These are phyloP conservation scores for Lasiodiplodia sp. DNA, from an alignment of 2,329 filamentous ascomycete species.

Conservation along the genomic window DNA sequence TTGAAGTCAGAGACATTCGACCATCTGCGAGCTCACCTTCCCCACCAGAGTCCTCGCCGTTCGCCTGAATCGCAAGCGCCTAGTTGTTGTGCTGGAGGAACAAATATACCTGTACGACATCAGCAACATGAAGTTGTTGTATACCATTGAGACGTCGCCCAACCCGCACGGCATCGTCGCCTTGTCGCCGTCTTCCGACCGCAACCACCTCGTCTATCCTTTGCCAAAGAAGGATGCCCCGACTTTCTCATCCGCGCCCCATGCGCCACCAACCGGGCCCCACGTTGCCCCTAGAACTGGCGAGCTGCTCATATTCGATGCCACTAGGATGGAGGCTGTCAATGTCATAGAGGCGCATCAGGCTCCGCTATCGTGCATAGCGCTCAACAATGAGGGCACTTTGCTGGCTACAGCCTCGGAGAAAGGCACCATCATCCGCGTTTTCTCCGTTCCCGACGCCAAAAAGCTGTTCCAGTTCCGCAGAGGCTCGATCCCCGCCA, in stretches of 20 bases:
- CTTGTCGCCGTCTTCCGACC: conserved; percentile 90
- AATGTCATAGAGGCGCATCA: conserved; percentile 96
- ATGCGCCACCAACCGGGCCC: conserved; percentile 78
- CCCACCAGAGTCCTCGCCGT: conserved; percentile 95
- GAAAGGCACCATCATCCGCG: conserved; percentile 95
- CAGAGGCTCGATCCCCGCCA: conserved; percentile 90
- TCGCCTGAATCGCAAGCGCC: conserved; percentile 89
- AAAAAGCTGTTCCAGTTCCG: conserved; percentile 97
- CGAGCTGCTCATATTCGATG: conserved; percentile 92
- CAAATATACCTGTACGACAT: conserved; percentile 99
- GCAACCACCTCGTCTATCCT: conserved; percentile 94
- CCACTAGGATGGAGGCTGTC: conserved; percentile 85
- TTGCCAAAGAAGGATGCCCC: conserved; percentile 71
- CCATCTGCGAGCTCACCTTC: conserved; percentile 98
- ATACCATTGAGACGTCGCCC: conserved; percentile 91
- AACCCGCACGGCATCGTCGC: conserved; percentile 91
- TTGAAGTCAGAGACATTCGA: conserved; percentile 67
- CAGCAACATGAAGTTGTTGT: conserved; percentile 94
- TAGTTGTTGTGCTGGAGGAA: conserved; percentile 92
- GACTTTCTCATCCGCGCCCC: conserved; percentile 64
- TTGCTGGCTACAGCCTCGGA: conserved; percentile 93
- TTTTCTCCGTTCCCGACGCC: conserved; percentile 89
- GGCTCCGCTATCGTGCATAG: conserved; percentile 87
- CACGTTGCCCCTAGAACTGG: conserved; percentile 86
- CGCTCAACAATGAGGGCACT: conserved; percentile 90